Evolutionary conservation across 1,284 basidiomycete genomes (phyloP).

Genomic region (Microbotryum saponariae): DNA sequence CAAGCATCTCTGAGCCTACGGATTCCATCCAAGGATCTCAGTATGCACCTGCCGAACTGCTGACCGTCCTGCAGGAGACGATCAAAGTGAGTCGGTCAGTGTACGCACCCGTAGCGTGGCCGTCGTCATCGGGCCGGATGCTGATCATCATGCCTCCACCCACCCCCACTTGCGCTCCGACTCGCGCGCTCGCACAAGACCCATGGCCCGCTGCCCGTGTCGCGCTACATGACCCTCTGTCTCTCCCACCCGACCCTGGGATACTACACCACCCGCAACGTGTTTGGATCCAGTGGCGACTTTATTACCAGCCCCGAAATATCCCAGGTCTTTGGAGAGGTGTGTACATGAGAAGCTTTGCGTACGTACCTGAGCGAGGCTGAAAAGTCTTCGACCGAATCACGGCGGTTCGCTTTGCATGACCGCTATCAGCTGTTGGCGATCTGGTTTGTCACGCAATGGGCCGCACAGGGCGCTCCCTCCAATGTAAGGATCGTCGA

Average conservation of each 20-base stretch:
- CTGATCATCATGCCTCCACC: background rate
- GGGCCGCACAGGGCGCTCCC: constrained; percentile 55
- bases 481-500: constrained; percentile 67
- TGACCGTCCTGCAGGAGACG: constrained; percentile 25
- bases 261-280: constrained; percentile 69
- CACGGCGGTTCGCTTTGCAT: background rate
- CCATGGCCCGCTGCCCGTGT: constrained; percentile 74
- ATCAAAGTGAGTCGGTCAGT: constrained; percentile 20
- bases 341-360: constrained; percentile 39
- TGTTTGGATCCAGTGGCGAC: constrained; percentile 83
- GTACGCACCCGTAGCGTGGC: background rate
- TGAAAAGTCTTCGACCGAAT: too few relatives aligned
- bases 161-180: background rate
- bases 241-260: constrained; percentile 77
- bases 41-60: constrained; percentile 14
- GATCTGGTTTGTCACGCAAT: constrained; percentile 77
- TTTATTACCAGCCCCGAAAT: constrained; percentile 98
- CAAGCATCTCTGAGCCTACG: too few relatives aligned
- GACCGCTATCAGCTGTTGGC: constrained; percentile 63
- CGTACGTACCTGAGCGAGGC: constrained; percentile 25
- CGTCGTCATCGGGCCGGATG: background rate
- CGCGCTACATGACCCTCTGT: constrained; percentile 82
- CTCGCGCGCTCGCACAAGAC: constrained; percentile 51
- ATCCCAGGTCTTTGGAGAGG: constrained; percentile 93
- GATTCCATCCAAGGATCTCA: too few relatives aligned